phyloP scores from a whole-genome alignment of 176 grass and related monocot genomes.

The Pontederia paniculata region DNA sequence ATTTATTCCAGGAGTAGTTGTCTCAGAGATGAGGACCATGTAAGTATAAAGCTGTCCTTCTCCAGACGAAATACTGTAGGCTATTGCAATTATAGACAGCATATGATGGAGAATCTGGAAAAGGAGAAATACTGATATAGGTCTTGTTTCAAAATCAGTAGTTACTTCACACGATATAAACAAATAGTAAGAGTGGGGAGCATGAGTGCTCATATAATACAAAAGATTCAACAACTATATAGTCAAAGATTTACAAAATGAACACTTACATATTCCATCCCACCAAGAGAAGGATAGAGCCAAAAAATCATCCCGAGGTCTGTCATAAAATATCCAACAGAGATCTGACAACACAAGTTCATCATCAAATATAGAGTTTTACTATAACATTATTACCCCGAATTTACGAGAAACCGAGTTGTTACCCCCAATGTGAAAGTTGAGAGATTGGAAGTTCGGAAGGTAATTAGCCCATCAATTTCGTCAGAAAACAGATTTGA shows the following conservation, averaged over 20 bases:
- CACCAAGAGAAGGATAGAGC: conserved; percentile 85
- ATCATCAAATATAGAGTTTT: conserved; percentile 10
- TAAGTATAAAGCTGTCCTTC: conserved; percentile 95
- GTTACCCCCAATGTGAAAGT: conserved; percentile 84
- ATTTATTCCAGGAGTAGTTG: conserved; percentile 94
- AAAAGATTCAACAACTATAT: neutral
- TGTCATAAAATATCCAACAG: conserved; percentile 85
- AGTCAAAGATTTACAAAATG: conserved; percentile 3
- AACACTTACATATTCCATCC: conserved; percentile 89
- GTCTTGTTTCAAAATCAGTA: neutral
- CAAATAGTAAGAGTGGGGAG: too few species aligned
- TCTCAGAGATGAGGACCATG: conserved; percentile 97
- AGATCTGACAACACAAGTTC: conserved; percentile 49
- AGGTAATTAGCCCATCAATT: conserved; percentile 57
- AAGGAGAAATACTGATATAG: conserved; percentile 1
- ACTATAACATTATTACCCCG: conserved; percentile 9
- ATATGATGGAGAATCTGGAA: conserved; percentile 83
- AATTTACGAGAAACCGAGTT: conserved; percentile 12
- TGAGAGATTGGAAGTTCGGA: conserved; percentile 65
- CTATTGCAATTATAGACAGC: conserved; percentile 64
- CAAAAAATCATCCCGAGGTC: conserved; percentile 86
- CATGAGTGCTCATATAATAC: too few species aligned
- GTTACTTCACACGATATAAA: conserved; percentile 5
- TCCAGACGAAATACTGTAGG: conserved; percentile 59
- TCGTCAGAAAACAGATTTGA: conserved; percentile 80